These are phyloP conservation scores for Curvularia lunata DNA, from an alignment of 2,329 filamentous ascomycete genomes.

Conservation along the genomic window DNA sequence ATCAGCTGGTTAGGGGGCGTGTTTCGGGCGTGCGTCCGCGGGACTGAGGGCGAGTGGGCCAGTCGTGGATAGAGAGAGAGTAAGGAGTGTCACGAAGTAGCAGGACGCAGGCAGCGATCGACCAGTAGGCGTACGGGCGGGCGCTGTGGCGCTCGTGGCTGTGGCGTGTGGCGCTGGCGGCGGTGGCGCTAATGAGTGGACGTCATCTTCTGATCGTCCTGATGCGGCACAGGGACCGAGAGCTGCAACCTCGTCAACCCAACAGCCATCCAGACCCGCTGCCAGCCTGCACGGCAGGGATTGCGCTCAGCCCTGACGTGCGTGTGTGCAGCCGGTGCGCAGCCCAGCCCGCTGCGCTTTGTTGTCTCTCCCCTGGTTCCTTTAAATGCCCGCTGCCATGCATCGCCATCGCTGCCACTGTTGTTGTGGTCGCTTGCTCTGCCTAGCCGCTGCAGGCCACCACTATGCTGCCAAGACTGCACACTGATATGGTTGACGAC, in stretches of 20 bases:
- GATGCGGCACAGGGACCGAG: slow-evolving; percentile 37
- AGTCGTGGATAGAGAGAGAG: neutral
- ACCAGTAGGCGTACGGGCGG: neutral
- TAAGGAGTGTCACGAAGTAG: neutral
- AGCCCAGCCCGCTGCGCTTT: slow-evolving; percentile 31
- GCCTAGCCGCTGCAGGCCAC: slow-evolving; percentile 16
- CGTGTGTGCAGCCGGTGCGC: slow-evolving; percentile 22
- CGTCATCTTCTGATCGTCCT: slow-evolving; percentile 33
- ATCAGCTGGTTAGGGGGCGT: slow-evolving; percentile 11
- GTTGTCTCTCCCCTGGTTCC: slow-evolving; percentile 29
- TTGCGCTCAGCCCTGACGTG: slow-evolving; percentile 40
- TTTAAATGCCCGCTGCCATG: slow-evolving; percentile 32
- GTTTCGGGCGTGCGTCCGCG: slow-evolving; percentile 13
- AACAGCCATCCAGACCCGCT: slow-evolving; percentile 25
- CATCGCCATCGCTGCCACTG: slow-evolving; percentile 6
- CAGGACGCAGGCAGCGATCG: neutral
- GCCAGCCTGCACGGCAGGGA: slow-evolving; percentile 25
- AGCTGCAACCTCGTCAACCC: slow-evolving; percentile 12
- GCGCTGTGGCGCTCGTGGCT: too few relatives aligned
- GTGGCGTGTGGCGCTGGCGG: slow-evolving; percentile 14
- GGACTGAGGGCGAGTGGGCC: neutral
- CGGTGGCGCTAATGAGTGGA: slow-evolving; percentile 18
- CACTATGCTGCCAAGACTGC: slow-evolving; percentile 41
- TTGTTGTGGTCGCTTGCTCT: slow-evolving; percentile 4
- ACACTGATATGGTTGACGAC: slow-evolving; percentile 29